Evolutionary conservation across 352 stramenopile genomes (phyloP), one percentile per base, ranked within the genome.

Genomic region (Globisporangium ultimum): DNA sequence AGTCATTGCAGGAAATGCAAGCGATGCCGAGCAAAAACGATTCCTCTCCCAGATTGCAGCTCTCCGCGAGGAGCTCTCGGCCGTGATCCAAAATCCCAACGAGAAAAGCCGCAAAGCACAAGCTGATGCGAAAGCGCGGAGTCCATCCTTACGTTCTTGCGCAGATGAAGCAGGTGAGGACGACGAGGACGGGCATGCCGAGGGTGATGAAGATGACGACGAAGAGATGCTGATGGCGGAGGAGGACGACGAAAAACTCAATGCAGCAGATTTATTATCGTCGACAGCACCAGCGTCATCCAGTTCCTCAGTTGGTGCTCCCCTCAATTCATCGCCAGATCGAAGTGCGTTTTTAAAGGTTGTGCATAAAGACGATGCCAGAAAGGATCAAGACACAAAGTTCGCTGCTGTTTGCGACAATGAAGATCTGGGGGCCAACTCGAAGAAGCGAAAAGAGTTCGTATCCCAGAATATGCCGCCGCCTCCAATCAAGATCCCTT

Each of bases 41-140:
- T 88, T 89, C 47, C 71, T 87, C 58, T 58, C 66, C 20, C 84
- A 90, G 58, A 89, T 90, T 67, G 59, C 60, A 8, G 64, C 62
- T 18, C 53, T 93, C 17, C 79, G 81, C 8, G 72, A 87, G 24
- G 82, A 93, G 53, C 66, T 93, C 17, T 87, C 78, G 40, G 68
- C 76, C 22, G 84, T 93, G 42, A 91, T 93, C 49, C 74, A 93
- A 61, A 93, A 93, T 60, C 84, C 84, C 13, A 93, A 93, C 54
- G 78, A 88, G 49, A 93, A 93, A 66, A 91, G 80, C 54, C 80
- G 79, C 46, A 93, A 93, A 58, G 72, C 80, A n/a, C 80, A 87
- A 32, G 61, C 72, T 1, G 78, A 91, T 57, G 70, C 67, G 13
- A 80, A 87, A 60, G 64, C 68, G 5, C 61, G 74, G 43, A 74